Base-by-base conservation (phyloP, 192 early-diverging fungal genomes). In the Mortierella alpina region DNA sequence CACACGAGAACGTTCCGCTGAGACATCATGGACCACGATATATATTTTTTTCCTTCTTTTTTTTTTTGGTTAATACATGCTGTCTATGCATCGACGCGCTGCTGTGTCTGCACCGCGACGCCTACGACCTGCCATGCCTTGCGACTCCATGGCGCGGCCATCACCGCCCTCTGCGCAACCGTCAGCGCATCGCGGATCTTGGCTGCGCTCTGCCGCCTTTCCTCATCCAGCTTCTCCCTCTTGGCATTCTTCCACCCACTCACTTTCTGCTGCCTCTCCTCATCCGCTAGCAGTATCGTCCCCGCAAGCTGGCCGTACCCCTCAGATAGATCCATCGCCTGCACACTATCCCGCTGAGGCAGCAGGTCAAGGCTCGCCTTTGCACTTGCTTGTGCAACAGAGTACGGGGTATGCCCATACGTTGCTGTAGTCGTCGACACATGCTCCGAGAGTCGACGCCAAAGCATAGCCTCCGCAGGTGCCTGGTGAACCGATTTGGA, bases 61-160 rank as follows among this genome's bases (percentile, higher is more conserved):
- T 59, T 40, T 11, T 11, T 14, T 13, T 57, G 55, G 55, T 14
- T 1, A 15, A 57, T 57, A 31, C 31, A 31, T 31, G 31, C 31
- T 31, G 31, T 3, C 31, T 31, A 31, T 2, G n/a, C 54, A 14
- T 55, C 54, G 54, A 20, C 54, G 17, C 54, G 57, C 31, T 41
- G 57, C 57, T 41, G 10, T 17, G 20, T 40, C 57, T 84, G 63
- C 11, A 56, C 12, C 2, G 70, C 73, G 8, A 66, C 61, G 2
- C 72, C 83, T 18, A 88, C 71, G 9, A 79, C 66, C 22, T 75
- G 74, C 87, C 87, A 88, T 39, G 73, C 82, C n/a, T 67, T 49
- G 20, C 63, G 53, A 44, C 72, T 55, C 87, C 85, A 88, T 44
- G 87, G 87, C 2, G 87, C 87, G 45, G 84, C 72, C 74, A 83